Evolutionary conservation across 169 alveolate genomes (phyloP).

Genomic region (Cryptosporidium viatorum): DNA sequence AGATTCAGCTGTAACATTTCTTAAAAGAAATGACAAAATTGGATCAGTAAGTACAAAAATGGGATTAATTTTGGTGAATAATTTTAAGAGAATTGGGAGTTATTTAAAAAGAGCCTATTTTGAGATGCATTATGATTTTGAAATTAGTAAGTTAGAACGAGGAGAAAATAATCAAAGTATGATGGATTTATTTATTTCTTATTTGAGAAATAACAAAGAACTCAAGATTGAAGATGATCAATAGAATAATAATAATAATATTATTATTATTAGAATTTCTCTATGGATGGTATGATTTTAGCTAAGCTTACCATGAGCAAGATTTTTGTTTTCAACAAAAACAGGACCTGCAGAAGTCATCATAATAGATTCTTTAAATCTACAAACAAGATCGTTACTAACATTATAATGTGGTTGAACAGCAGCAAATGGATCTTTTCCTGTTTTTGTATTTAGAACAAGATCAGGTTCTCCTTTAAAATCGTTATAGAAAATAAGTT

Average conservation of each 20-base stretch:
- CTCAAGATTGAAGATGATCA: background rate
- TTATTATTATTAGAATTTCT: background rate
- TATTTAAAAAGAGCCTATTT: constrained; percentile 5
- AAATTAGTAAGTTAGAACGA: background rate
- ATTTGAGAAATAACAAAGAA: constrained; percentile 6
- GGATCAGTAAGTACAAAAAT: background rate
- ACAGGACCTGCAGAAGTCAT: constrained; percentile 72
- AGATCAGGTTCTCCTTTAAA: constrained; percentile 82
- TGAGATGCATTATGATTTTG: constrained; percentile 13
- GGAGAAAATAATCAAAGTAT: background rate
- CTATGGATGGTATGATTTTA: background rate
- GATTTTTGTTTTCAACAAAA: constrained; percentile 39
- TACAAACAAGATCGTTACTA: constrained; percentile 13
- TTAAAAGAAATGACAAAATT: background rate
- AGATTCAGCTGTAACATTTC: background rate
- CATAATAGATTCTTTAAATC: constrained; percentile 42
- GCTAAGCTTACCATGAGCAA: constrained; percentile 18
- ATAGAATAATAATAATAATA: background rate
- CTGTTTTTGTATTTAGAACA: constrained; percentile 81
- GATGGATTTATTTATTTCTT: constrained; percentile 12
- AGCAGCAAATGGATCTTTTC: constrained; percentile 82
- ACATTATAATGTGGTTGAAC: constrained; percentile 78
- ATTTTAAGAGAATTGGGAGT: background rate
- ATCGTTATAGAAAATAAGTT: constrained; percentile 77
- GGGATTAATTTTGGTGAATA: background rate